Conservation (phyloP, 2,329 filamentous ascomycete genomes). For the Aspergillus melleus region DNA sequence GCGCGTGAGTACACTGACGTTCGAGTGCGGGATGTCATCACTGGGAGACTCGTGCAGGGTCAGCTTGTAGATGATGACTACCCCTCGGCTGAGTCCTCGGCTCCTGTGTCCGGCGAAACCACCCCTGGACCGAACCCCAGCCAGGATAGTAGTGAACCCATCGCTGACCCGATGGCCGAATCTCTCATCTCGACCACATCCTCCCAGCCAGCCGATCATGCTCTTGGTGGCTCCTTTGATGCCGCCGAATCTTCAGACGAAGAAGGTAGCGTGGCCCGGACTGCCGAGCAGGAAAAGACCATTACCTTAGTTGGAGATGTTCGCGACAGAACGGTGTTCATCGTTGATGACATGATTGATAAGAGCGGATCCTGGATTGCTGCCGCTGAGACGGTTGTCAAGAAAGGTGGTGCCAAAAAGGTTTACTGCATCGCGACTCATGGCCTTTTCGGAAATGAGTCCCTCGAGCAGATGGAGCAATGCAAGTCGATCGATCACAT, state of each 20-base stretch:
- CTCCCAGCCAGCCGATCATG: conserved; percentile 66
- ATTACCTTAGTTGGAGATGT: conserved; percentile 98
- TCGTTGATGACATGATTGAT: conserved; percentile 99
- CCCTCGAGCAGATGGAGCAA: conserved; percentile 82
- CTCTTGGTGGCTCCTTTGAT: conserved; percentile 81
- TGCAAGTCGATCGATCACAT: conserved; percentile 94
- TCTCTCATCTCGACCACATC: conserved; percentile 79
- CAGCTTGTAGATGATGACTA: conserved; percentile 95
- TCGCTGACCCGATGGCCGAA: conserved; percentile 86
- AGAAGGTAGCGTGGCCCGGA: conserved; percentile 55
- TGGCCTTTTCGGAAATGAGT: conserved; percentile 87
- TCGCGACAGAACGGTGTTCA: conserved; percentile 80
- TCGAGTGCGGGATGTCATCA: conserved; percentile 84
- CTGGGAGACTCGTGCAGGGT: conserved; percentile 85
- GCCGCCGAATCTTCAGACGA: conserved; percentile 90
- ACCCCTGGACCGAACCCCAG: conserved; percentile 49
- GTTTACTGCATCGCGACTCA: conserved; percentile 98
- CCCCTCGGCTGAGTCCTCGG: conserved; percentile 67
- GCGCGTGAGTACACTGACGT: conserved; percentile 69
- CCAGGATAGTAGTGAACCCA: conserved; percentile 49
- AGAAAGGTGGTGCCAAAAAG: conserved; percentile 84
- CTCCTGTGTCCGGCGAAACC: conserved; percentile 62
- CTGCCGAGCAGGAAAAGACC: conserved; percentile 83
- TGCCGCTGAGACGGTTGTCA: conserved; percentile 93
- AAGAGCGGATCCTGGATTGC: conserved; percentile 97